Evolutionary conservation across 495 filamentous ascomycete genomes (phyloP), one percentile per base, ranked within the genome.

Genomic region (Penicillium samsonianum): DNA sequence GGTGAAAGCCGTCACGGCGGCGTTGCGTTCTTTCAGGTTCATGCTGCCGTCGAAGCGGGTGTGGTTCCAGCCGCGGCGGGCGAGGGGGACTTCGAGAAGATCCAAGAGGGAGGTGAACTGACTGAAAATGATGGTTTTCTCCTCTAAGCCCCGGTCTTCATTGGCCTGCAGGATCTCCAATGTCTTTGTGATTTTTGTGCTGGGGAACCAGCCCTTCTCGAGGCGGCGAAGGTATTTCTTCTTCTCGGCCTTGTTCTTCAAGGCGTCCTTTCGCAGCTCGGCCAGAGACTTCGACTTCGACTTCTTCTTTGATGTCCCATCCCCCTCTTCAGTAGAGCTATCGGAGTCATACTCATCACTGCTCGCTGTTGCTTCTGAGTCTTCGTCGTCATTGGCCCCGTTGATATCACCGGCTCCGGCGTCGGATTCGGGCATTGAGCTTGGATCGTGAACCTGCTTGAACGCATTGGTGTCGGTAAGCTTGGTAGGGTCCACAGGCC

Each of bases 121-220:
- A 53, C 87, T 91, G 73, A 98, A 98, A 58, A 98, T 82, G 43
- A 98, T 92, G 2, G 90, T 94, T 72, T 97, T 97, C 71, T 94
- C 79, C 22, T 67, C 70, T 10, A 62, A 50, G 43, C 78, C 75
- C 11, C 71, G 71, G 23, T 69, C 60, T 51, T 81, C 70, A 53
- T 86, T 81, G 1, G 63, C 62, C 17, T 77, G 64, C 14, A 96
- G 77, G 31, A 96, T 82, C 55, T 91, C 85, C 20, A 91, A 67
- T 12, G 86, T 84, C 67, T 90, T 87, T 16, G 85, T 83, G 38
- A 93, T 84, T 68, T 96, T 97, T 22, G 90, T 85, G 41, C 89
- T 92, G 1, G 87, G 77, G 28, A 84, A 68, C 84, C 83, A 96
- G 41, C 82, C 80, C 58, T 87, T 84, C 14, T 83, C 74, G 4